phyloP scores from a whole-genome alignment of 2,329 filamentous ascomycete genomes.

The Stachybotrys elegans region DNA sequence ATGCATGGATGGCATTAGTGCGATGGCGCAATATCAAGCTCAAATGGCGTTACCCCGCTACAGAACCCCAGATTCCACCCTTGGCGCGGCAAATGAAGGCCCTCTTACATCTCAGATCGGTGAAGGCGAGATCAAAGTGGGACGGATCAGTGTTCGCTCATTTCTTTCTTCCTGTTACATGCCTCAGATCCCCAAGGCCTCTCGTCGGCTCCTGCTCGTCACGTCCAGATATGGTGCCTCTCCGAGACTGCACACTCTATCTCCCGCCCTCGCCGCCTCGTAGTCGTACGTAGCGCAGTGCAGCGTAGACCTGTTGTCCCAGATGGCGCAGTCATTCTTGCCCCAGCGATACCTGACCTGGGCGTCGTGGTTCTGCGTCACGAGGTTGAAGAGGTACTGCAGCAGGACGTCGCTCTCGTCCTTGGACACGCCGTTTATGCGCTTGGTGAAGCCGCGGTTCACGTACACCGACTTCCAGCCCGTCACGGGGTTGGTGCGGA shows the following conservation, averaged over 20 bases:
- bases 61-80: too few relatives aligned
- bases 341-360: constrained; percentile 51
- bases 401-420: constrained; percentile 50
- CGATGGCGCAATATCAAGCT: too few relatives aligned
- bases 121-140: too few relatives aligned
- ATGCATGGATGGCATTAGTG: too few relatives aligned
- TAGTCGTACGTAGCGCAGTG: constrained; percentile 60
- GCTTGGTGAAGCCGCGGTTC: constrained; percentile 45
- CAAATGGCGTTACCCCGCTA: too few relatives aligned
- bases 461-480: constrained; percentile 52
- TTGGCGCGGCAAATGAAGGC: too few relatives aligned
- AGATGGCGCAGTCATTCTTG: constrained; percentile 54
- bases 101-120: too few relatives aligned
- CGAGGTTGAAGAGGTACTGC: constrained; percentile 40
- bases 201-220: constrained; percentile 30
- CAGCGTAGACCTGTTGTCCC: constrained; percentile 56
- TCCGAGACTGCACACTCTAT: constrained; percentile 35
- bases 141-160: too few relatives aligned
- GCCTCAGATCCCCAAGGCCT: constrained; percentile 23
- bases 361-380: constrained; percentile 51
- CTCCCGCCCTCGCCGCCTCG: constrained; percentile 33
- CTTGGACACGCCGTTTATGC: constrained; percentile 49
- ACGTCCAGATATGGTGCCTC: constrained; percentile 38
- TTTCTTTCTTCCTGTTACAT: too few relatives aligned
- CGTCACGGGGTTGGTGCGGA: constrained; percentile 56